Evolutionary conservation across 495 filamentous ascomycete genomes (phyloP).

Genomic region (Schizothecium vesticola): DNA sequence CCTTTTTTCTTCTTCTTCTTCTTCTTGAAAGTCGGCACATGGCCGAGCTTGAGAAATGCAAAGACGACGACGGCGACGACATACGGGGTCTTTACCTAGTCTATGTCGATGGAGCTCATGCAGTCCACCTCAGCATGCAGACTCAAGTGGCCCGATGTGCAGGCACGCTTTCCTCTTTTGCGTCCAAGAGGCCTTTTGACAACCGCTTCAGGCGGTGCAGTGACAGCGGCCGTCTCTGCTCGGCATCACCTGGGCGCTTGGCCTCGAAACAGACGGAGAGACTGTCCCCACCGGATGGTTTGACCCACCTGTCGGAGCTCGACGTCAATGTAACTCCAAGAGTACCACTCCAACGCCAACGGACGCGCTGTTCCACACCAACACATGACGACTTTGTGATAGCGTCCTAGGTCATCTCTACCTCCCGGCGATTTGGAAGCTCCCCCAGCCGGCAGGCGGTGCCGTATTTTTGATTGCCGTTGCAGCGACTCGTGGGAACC

Average conservation of each 20-base stretch:
- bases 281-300: not conserved
- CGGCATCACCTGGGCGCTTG: not conserved
- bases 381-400: not conserved
- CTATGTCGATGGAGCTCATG: constrained; percentile 4
- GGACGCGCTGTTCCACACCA: not conserved
- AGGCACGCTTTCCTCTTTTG: constrained; percentile 27
- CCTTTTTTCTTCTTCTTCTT: too few relatives aligned
- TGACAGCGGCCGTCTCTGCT: not conserved
- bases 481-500: not conserved
- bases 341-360: not conserved
- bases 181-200: not conserved
- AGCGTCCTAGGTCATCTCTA: not conserved
- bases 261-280: not conserved
- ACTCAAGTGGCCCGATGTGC: constrained; percentile 12
- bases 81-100: too few relatives aligned
- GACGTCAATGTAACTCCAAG: not conserved
- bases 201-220: constrained; percentile 1
- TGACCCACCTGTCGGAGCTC: not conserved
- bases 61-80: not conserved
- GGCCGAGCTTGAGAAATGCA: too few relatives aligned
- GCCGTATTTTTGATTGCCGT: not conserved
- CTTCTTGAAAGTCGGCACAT: too few relatives aligned
- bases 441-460: not conserved
- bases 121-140: constrained; percentile 17
- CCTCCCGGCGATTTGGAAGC: not conserved